These are phyloP conservation scores for Gonium pectorale DNA, from an alignment of 139 green algal species.

Conservation along the genomic window DNA sequence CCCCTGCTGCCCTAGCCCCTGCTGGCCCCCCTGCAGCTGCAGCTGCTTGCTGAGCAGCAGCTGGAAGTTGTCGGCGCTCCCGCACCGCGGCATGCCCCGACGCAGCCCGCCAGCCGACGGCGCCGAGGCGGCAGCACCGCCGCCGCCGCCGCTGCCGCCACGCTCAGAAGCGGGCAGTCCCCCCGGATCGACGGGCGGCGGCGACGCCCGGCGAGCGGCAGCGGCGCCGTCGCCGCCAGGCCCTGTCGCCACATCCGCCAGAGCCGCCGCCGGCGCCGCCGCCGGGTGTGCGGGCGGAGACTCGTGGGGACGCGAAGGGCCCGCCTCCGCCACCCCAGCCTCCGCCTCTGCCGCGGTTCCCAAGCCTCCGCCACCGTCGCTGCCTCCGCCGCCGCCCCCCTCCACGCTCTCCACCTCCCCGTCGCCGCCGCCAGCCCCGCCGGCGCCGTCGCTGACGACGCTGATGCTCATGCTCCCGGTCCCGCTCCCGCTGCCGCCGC, in stretches of 20 bases:
- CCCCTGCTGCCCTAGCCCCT: neutral
- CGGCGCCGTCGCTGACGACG: neutral
- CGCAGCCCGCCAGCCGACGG: neutral
- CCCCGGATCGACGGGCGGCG: neutral
- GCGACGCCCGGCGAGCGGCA: too few relatives aligned
- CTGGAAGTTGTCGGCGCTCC: constrained; percentile 32
- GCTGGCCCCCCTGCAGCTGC: constrained; percentile 26
- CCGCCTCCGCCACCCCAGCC: too few relatives aligned
- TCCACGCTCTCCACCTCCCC: constrained; percentile 5
- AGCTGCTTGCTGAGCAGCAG: constrained; percentile 15
- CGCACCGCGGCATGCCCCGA: constrained; percentile 14
- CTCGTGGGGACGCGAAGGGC: too few relatives aligned
- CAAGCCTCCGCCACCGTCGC: neutral
- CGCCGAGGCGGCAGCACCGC: neutral
- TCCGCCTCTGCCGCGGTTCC: neutral
- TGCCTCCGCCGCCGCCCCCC: neutral
- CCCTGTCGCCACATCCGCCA: too few relatives aligned
- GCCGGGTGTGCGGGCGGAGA: too few relatives aligned
- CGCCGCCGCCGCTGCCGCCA: neutral
- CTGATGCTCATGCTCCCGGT: neutral
- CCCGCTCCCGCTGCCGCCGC: neutral
- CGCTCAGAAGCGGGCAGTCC: too few relatives aligned
- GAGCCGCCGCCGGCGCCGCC: too few relatives aligned
- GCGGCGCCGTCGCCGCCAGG: neutral
- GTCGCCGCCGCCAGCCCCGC: neutral